A percentile compares a stretch with the other conserved stretches of the same genome.
These are phyloP conservation scores for Suillus plorans DNA, from an alignment of 768 basidiomycete species.

Conservation along the genomic window DNA sequence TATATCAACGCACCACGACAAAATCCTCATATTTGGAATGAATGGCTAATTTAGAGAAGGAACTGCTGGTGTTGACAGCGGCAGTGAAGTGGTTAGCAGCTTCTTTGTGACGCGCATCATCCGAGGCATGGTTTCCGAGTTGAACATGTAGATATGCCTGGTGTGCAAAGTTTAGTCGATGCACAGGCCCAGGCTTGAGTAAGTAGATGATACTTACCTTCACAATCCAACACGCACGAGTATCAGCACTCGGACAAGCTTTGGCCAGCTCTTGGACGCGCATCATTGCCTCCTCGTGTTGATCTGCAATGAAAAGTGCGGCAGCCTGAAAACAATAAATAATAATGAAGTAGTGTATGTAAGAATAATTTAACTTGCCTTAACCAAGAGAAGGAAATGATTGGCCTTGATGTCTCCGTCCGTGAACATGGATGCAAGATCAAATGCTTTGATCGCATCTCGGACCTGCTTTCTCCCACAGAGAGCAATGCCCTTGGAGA, in stretches of 20 bases:
- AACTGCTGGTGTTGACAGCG: background rate
- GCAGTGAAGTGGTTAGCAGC: background rate
- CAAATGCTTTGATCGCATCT: background rate
- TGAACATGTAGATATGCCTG: background rate
- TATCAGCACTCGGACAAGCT: background rate
- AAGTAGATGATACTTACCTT: background rate
- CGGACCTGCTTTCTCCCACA: background rate
- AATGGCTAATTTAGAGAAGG: background rate
- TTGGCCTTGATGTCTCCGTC: background rate
- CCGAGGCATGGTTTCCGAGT: background rate
- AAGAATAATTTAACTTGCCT: background rate
- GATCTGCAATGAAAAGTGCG: background rate
- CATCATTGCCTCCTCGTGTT: background rate
- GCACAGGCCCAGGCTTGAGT: background rate
- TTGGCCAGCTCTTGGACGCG: background rate
- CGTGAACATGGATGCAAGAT: background rate
- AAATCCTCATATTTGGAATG: background rate
- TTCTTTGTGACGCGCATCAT: background rate
- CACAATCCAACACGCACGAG: background rate
- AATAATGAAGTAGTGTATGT: background rate
- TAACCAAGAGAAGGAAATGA: background rate
- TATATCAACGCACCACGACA: constrained; percentile 1
- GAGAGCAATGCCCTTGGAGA: background rate
- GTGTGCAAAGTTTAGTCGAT: background rate
- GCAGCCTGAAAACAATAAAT: background rate